Percentiles rank a stretch among this genome's conserved stretches.
These are phyloP conservation scores for Parietichytrium sp. DNA, from an alignment of 108 stramenopile genomes.

Conservation along the genomic window DNA sequence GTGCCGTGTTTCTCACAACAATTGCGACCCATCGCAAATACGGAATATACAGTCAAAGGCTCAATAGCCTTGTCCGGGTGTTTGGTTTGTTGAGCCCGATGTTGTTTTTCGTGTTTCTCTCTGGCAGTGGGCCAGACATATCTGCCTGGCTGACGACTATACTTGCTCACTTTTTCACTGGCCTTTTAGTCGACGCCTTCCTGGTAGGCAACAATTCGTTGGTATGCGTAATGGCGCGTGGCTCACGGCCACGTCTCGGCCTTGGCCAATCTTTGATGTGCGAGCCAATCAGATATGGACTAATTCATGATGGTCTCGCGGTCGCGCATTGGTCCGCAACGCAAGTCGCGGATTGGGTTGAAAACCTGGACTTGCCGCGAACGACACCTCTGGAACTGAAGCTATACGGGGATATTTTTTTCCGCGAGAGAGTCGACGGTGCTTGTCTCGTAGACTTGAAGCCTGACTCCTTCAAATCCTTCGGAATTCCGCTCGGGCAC, in stretches of 20 bases:
- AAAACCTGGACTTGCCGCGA: background rate
- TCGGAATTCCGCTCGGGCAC: no score
- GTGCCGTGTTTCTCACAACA: background rate
- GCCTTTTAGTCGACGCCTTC: background rate
- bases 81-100: background rate
- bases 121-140: background rate
- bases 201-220: no score
- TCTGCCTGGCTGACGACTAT: background rate
- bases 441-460: no score
- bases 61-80: background rate
- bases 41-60: background rate
- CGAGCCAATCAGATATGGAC: background rate
- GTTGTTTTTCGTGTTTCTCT: background rate
- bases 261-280: background rate
- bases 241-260: background rate
- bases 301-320: background rate
- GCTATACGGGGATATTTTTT: slow-evolving; percentile 6
- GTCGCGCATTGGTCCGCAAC: background rate
- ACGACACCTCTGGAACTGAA: background rate
- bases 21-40: background rate
- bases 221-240: background rate
- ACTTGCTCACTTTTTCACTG: no score
- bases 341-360: background rate
- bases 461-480: no score
- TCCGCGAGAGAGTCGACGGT: background rate